These are phyloP conservation scores for Aspergillus heteromorphus DNA, from an alignment of 495 filamentous ascomycete species.

Conservation along the genomic window DNA sequence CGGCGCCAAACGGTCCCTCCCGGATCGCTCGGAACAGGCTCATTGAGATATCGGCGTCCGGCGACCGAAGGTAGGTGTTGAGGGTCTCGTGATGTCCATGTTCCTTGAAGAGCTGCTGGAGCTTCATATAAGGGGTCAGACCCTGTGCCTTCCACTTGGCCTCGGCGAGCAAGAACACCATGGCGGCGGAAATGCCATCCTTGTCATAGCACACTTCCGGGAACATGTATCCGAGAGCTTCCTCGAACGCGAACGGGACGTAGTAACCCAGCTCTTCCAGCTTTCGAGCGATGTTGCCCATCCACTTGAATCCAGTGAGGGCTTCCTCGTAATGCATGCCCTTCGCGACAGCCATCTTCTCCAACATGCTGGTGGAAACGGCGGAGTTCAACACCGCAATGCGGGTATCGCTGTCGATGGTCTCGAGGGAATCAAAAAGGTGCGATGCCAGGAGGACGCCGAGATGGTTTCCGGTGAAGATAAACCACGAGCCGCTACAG, in stretches of 20 bases:
- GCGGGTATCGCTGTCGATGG: slow-evolving; percentile 25
- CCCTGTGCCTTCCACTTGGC: slow-evolving; percentile 48
- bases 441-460: slow-evolving; percentile 59
- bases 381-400: slow-evolving; percentile 56
- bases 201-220: slow-evolving; percentile 61
- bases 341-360: slow-evolving; percentile 50
- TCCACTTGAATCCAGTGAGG: slow-evolving; percentile 74
- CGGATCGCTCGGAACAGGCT: slow-evolving; percentile 53
- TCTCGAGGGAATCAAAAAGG: slow-evolving; percentile 43
- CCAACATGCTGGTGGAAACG: slow-evolving; percentile 63
- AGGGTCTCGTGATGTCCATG: slow-evolving; percentile 63
- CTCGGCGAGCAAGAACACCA: slow-evolving; percentile 55
- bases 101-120: slow-evolving; percentile 55
- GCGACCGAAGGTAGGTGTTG: slow-evolving; percentile 65
- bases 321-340: slow-evolving; percentile 59
- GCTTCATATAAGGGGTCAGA: slow-evolving; percentile 53
- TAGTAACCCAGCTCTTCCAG: slow-evolving; percentile 43
- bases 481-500: slow-evolving; percentile 48
- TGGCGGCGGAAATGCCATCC: slow-evolving; percentile 64
- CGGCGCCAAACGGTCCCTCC: slow-evolving; percentile 36
- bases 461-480: slow-evolving; percentile 66
- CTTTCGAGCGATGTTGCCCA: slow-evolving; percentile 46
- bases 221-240: slow-evolving; percentile 75
- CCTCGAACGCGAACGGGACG: slow-evolving; percentile 61
- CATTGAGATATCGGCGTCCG: slow-evolving; percentile 45